Base-by-base conservation (phyloP, 805 yeast genomes). In the Isabelozyma rhagii region DNA sequence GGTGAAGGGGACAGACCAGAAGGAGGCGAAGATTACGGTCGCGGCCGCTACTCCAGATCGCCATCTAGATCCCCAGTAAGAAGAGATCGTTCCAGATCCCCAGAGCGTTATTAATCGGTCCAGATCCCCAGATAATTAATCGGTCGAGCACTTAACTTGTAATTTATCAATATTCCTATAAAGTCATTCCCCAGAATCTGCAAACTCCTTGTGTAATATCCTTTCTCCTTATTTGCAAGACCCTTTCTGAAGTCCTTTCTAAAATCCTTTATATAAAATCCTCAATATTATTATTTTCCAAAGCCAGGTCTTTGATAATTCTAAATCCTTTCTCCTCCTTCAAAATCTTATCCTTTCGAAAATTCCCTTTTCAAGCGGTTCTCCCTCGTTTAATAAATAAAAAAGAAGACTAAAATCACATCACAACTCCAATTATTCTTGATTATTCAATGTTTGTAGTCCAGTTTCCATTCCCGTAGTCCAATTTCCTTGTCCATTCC, bases 51-150 rank as follows among this genome's bases (percentile, higher is more conserved):
- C 45, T 60, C 69, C 5, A 59, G 73, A 48, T 63, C 72, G 27
- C 70, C 69, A 14, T 65, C 73, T 10, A 63, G 58, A 45, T 48
- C 56, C 13, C 51, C 55, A 3, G 61, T 55, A 7, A 61, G 64
- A 55, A 63, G 74, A 47, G 69, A 67, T 18, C 62, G 69, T 50
- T 68, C 74, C 44, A 63, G 76, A 57, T 71, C 77, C 18, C 75
- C 77, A 55, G 68, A 58, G 51, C 63, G 69, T 46, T 57, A 53
- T 43, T 60, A 50, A 67, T 18, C 62, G 69, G 51, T 68, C 74
- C 44, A 63, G 76, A 57, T 71, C 77, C 18, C 75, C 77, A 55
- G 68, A 58, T 50, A 62, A 68, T 46, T 57, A 53, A 42, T 60
- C 48, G 11, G 29, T 13, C 11, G 14, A 43, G 27, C 18, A 44